phyloP scores from a whole-genome alignment of 495 filamentous ascomycete species.

The Neurospora sp. region DNA sequence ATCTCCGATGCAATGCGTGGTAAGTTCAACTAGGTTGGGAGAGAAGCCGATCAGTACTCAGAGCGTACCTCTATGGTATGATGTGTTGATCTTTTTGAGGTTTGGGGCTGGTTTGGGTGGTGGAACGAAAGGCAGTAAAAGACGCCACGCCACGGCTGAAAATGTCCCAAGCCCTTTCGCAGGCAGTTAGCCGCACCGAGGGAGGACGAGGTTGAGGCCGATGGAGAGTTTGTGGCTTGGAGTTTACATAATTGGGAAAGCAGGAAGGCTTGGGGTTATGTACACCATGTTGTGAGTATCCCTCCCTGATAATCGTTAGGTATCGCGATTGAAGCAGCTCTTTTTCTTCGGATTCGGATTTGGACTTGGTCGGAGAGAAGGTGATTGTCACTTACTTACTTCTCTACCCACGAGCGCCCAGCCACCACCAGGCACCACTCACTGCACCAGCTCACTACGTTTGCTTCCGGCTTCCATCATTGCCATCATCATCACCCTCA shows the following conservation, averaged over 20 bases:
- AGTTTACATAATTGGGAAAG: not conserved
- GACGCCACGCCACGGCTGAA: not conserved
- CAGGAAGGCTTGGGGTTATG: not conserved
- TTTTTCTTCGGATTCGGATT: not conserved
- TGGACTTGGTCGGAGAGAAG: not conserved
- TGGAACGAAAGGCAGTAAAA: not conserved
- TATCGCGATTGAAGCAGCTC: not conserved
- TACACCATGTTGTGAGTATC: not conserved
- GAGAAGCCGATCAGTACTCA: too few species aligned
- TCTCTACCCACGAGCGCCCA: not conserved
- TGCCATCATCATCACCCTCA: not conserved
- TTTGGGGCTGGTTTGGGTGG: not conserved
- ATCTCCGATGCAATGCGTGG: too few species aligned
- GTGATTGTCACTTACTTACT: not conserved
- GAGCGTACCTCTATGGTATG: too few species aligned
- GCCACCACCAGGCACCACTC: not conserved
- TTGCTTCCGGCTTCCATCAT: not conserved
- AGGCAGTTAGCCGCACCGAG: not conserved
- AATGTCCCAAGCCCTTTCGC: not conserved
- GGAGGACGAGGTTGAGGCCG: not conserved
- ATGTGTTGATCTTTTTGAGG: too few species aligned
- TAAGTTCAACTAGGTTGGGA: too few species aligned
- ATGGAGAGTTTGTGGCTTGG: not conserved
- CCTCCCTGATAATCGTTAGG: not conserved
- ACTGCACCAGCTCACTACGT: not conserved